Evolutionary conservation across 192 early-diverging fungal species (phyloP).

Genomic region (Entophlyctis helioformis): DNA sequence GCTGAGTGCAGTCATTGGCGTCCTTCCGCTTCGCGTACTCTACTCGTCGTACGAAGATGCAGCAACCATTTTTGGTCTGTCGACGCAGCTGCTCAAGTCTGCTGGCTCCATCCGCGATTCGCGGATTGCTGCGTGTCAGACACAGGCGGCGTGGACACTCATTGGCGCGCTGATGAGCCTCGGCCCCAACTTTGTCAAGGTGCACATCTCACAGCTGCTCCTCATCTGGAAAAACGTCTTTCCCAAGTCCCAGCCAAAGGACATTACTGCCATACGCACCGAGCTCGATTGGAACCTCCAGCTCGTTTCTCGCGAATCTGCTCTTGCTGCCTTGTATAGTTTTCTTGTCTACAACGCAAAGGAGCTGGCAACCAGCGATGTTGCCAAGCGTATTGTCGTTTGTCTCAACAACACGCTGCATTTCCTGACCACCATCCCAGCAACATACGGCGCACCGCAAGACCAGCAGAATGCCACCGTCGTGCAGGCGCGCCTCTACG

Average conservation of each 20-base stretch:
- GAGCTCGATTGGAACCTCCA: conserved; percentile 55
- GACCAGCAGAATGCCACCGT: too few species aligned
- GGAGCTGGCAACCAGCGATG: conserved; percentile 54
- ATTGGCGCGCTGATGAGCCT: conserved; percentile 63
- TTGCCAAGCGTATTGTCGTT: conserved; percentile 65
- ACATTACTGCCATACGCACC: conserved; percentile 32
- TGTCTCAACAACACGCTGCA: conserved; percentile 58
- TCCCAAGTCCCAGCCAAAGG: conserved; percentile 60
- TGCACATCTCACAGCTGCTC: conserved; percentile 65
- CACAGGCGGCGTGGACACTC: conserved; percentile 66
- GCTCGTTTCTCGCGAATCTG: conserved; percentile 42
- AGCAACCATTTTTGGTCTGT: conserved; percentile 65
- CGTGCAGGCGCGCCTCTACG: conserved; percentile 24
- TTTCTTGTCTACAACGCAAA: conserved; percentile 59
- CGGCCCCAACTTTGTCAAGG: conserved; percentile 68
- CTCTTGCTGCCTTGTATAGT: conserved; percentile 55
- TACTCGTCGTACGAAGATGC: conserved; percentile 67
- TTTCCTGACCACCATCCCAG: conserved; percentile 43
- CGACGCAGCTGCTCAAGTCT: conserved; percentile 60
- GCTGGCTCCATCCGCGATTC: conserved; percentile 42
- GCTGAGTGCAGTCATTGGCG: conserved; percentile 53
- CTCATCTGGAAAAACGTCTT: conserved; percentile 71
- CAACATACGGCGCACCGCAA: conserved; percentile 23
- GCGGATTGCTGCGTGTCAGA: conserved; percentile 43
- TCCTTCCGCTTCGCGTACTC: conserved; percentile 50